Evolutionary conservation across 345 rosid species (phyloP), one percentile per base, ranked within the genome.

Genomic region (Arabis hirsuta): DNA sequence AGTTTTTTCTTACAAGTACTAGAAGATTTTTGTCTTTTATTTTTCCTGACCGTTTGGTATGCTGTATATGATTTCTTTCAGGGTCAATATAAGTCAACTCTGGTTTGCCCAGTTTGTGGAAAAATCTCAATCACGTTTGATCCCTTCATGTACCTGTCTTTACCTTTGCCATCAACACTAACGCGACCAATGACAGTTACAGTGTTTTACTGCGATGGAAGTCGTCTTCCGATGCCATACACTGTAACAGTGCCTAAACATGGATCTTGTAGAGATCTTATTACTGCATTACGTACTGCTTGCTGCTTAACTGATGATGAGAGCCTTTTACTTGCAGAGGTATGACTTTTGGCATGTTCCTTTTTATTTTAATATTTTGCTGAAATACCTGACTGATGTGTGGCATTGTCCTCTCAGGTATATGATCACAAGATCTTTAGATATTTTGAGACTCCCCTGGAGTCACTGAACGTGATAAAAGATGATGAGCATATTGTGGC

Each of bases 11-110:
- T 62, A 55, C n/a, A 31, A 31, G 55, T 13, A 16, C n/a, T 13
- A 8, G 13, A 62, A 32, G 55, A 43, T 20, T 54, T 41, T 22
- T 57, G 46, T 48, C n/a, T 60, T 6, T 43, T 44, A 26, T 54
- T 42, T 36, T 53, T 72, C 43, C 32, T 38, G 62, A 67, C 62
- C 32, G 31, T 52, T 74, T 60, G 63, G 55, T 53, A 41, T 39
- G 70, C 10, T 46, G 41, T 62, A n/a, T 69, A 38, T 9, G 16
- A 29, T 69, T 39, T 54, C 12, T 47, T 70, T 78, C 96, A 95
- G 99, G 97, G 99, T 44, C 99, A 95, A 83, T 95, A 95, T 67
- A 95, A 95, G 80, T 95, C 99, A 8, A 95, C 99, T 6, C 82
- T 95, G 71, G 97, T 90, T 62, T 95, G 99, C 79, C 98, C 98